These are phyloP conservation scores for Harringtonia aguacate DNA, from an alignment of 2,329 filamentous ascomycete species.

Conservation along the genomic window DNA sequence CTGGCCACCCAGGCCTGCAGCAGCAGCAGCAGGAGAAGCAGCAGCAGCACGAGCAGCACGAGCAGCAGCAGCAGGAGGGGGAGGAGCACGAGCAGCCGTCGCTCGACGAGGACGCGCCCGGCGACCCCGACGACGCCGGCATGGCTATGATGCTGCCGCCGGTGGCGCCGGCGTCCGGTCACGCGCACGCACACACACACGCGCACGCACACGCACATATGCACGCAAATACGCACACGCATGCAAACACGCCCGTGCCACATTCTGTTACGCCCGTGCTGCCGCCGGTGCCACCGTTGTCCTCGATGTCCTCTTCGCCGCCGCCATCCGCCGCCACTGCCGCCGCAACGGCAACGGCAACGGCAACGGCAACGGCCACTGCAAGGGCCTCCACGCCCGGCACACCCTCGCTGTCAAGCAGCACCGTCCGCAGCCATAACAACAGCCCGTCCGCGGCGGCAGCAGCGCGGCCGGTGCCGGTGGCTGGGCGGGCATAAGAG, in stretches of 20 bases:
- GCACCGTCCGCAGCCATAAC: background rate
- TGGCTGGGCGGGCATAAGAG: constrained; percentile 1
- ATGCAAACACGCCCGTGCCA: background rate
- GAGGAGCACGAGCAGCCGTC: no score
- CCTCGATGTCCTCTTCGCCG: background rate
- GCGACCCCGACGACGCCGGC: constrained; percentile 41
- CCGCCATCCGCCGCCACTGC: background rate
- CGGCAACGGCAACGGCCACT: background rate
- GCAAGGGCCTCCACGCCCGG: no score
- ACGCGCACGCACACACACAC: background rate
- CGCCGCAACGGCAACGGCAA: background rate
- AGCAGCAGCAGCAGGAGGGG: no score
- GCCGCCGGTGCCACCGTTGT: background rate
- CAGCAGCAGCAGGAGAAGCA: no score
- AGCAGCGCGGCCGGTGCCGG: background rate
- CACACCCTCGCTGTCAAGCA: no score
- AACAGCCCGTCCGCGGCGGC: background rate
- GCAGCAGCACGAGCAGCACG: no score
- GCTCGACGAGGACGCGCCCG: constrained; percentile 44
- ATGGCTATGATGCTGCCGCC: constrained; percentile 17
- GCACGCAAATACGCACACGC: no score
- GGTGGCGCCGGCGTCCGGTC: background rate
- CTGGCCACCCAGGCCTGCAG: constrained; percentile 32
- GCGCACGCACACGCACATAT: no score
- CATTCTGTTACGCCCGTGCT: constrained; percentile 4